Evolutionary conservation across 768 basidiomycete species (phyloP).

Genomic region (Mycena polygramma): DNA sequence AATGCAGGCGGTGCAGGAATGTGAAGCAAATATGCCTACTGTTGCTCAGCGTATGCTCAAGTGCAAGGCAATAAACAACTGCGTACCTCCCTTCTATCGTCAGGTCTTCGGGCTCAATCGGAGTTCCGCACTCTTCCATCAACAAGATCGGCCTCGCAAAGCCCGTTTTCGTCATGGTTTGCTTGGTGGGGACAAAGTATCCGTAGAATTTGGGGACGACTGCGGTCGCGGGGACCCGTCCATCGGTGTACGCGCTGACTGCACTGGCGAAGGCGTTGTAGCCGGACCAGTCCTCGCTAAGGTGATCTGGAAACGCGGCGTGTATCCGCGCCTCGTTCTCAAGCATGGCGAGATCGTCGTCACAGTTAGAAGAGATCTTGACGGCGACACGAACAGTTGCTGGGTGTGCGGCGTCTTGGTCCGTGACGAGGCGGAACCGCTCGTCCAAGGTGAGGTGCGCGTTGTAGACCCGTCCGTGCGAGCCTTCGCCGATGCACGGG

Average conservation of each 20-base stretch:
- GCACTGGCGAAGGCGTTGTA: background rate
- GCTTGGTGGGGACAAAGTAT: conserved; percentile 26
- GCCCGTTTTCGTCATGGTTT: background rate
- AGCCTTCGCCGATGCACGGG: background rate
- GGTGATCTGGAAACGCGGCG: background rate
- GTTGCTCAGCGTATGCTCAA: too few species aligned
- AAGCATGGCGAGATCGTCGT: conserved; percentile 16
- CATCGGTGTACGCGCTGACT: background rate
- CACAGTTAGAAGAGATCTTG: background rate
- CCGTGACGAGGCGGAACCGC: conserved; percentile 6
- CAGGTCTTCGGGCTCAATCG: conserved; percentile 12
- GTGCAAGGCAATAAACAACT: too few species aligned
- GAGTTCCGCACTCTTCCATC: conserved; percentile 37
- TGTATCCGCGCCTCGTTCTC: conserved; percentile 21
- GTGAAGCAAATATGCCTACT: conserved; percentile 12
- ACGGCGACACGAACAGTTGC: conserved; percentile 10
- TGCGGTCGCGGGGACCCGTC: conserved; percentile 22
- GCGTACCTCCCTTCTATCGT: conserved; percentile 2
- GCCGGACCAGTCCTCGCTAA: conserved; percentile 6
- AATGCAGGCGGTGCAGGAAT: conserved; percentile 24
- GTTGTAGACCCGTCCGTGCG: background rate
- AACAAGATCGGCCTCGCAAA: conserved; percentile 33
- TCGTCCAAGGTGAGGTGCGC: conserved; percentile 17
- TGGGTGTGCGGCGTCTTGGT: background rate
- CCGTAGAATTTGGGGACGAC: conserved; percentile 36